These are phyloP conservation scores for Ophiocytium majus DNA, from an alignment of 352 stramenopile species.

Conservation along the genomic window DNA sequence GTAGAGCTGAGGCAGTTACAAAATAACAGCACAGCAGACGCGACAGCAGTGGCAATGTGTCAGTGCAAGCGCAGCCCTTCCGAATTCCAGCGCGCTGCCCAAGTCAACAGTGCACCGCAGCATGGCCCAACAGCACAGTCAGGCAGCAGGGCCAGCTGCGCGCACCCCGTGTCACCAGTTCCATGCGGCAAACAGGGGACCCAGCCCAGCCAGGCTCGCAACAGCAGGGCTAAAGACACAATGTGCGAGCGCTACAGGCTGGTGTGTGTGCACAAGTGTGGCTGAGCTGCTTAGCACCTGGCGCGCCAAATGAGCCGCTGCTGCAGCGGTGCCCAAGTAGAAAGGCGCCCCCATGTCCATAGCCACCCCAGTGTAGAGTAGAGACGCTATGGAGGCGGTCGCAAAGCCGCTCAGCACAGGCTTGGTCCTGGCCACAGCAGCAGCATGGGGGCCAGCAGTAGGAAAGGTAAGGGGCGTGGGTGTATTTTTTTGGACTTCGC, in stretches of 20 bases:
- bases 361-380: slow-evolving; percentile 33
- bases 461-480: background rate
- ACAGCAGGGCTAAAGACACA: background rate
- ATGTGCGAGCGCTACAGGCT: background rate
- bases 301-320: slow-evolving; percentile 89
- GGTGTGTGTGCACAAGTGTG: background rate
- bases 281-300: slow-evolving; percentile 76
- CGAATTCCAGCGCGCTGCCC: background rate
- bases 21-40: background rate
- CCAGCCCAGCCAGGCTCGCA: background rate
- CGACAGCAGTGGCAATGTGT: background rate
- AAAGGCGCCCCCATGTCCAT: slow-evolving; percentile 63
- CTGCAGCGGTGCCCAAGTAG: slow-evolving; percentile 76
- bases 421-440: slow-evolving; percentile 70
- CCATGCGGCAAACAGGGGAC: background rate
- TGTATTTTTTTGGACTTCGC: background rate
- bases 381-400: slow-evolving; percentile 53
- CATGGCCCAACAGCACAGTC: background rate
- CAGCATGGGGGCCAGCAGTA: background rate
- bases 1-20: slow-evolving; percentile 28
- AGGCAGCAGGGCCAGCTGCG: background rate
- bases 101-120: background rate
- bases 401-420: slow-evolving; percentile 82
- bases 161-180: background rate
- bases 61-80: background rate